Evolutionary conservation across 305 asterid species (phyloP), one percentile per base, ranked within the genome.

Genomic region (Stenogyne calaminthoides): DNA sequence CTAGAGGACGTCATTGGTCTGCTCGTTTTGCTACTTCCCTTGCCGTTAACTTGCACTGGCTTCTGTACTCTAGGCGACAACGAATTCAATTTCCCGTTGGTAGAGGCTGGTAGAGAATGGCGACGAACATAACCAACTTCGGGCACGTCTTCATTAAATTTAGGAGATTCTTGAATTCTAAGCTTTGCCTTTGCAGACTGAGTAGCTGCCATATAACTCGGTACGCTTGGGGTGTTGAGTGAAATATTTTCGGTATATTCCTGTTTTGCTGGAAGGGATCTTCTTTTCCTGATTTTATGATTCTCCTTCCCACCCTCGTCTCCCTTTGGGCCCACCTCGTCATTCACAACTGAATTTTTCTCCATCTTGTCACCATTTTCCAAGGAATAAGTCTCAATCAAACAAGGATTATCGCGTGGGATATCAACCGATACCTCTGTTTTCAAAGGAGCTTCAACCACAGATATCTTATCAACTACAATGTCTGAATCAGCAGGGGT

Each of bases 201-300:
- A 64, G 97, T 91, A 12, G 96, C 96, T 4, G 88, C 89, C 97
- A 91, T 91, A 79, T 91, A 91, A 75, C 97, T 91, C n/a, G 97
- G 97, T 71, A 91, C 55, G 75, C 82, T 84, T 64, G 90, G 80
- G 39, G 84, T 52, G 70, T 85, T 91, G 78, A 84, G 91, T 18
- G 90, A 88, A 52, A 82, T 76, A 82, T 80, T 89, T 79, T 89
- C 97, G 55, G 82, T 44, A 71, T 75, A 78, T 64, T 91, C 97
- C 73, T 85, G 92, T 76, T 89, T 89, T 7, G 86, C 76, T 5
- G 89, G 84, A 58, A 89, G 84, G 59, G 93, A 87, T 65, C 84
- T 87, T 83, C 93, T 84, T 80, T 88, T 86, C 82, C 89, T 78
- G 56, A 82, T 67, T 78, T 80, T 85, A 52, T 72, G 84, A 77